These are phyloP conservation scores for Cordia subcordata DNA, from an alignment of 257 asterid genomes.

Conservation along the genomic window DNA sequence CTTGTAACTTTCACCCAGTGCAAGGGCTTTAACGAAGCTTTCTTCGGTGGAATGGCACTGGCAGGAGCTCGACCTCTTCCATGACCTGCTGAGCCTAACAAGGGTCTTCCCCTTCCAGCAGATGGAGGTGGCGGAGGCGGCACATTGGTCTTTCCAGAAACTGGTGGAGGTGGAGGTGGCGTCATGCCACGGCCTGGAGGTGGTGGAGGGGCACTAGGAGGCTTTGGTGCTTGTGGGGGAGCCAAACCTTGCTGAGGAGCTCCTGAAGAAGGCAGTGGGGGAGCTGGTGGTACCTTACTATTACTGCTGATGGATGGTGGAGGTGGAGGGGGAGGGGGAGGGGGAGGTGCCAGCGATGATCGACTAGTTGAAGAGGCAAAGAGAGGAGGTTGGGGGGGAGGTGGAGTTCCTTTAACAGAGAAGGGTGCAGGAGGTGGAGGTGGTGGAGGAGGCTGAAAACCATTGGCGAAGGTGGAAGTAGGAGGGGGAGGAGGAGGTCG, in stretches of 20 bases:
- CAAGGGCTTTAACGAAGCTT: constrained; percentile 80
- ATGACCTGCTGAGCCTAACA: constrained; percentile 34
- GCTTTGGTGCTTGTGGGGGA: constrained; percentile 38
- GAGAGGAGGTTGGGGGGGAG: constrained; percentile 24
- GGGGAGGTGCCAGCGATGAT: constrained; percentile 10
- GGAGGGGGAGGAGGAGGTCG: constrained; percentile 28
- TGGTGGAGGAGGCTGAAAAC: constrained; percentile 16
- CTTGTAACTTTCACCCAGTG: constrained; percentile 98
- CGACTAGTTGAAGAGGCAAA: neutral
- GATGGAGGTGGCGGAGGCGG: constrained; percentile 45
- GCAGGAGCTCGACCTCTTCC: constrained; percentile 54
- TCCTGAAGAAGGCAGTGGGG: constrained; percentile 45
- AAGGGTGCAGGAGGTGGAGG: constrained; percentile 32
- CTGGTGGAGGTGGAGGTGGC: constrained; percentile 54
- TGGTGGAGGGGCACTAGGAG: constrained; percentile 48
- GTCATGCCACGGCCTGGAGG: constrained; percentile 42
- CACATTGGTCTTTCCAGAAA: constrained; percentile 29
- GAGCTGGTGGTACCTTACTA: constrained; percentile 22
- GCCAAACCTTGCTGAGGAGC: constrained; percentile 28
- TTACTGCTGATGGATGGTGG: constrained; percentile 18
- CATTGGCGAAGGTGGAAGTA: constrained; percentile 11
- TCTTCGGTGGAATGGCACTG: constrained; percentile 79
- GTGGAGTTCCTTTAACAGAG: constrained; percentile 13
- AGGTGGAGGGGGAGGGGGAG: constrained; percentile 25
- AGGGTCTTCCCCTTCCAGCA: constrained; percentile 65